A percentile compares a stretch with the other conserved stretches of the same genome.
phyloP scores from a whole-genome alignment of 73 alveolate species.

The Symbiodinium pilosum region DNA sequence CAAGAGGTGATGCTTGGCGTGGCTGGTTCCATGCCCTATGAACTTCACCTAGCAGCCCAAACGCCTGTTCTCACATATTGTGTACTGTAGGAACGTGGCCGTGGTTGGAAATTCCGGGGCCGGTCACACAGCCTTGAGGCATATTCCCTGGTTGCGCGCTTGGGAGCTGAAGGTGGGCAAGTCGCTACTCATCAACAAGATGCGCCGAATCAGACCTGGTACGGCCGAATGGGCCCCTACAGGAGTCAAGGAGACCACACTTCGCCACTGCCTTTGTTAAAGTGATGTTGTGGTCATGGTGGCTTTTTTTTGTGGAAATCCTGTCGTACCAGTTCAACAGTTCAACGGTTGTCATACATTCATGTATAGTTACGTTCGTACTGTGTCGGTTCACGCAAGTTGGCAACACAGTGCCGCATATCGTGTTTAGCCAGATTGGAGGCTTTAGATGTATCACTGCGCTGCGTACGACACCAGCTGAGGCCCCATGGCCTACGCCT shows the following conservation, averaged over 20 bases:
- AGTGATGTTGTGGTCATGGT: neutral
- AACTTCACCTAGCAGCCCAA: neutral
- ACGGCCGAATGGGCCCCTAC: constrained; percentile 79
- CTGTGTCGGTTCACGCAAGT: neutral
- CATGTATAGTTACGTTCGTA: no score
- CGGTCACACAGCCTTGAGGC: neutral
- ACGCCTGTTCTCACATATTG: neutral
- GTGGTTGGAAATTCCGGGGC: constrained; percentile 87
- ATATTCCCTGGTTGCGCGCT: no score
- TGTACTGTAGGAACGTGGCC: constrained; percentile 69
- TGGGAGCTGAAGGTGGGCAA: constrained; percentile 31
- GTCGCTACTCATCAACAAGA: constrained; percentile 81
- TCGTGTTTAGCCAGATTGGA: no score
- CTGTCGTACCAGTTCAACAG: no score
- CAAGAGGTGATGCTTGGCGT: neutral
- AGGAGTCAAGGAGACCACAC: constrained; percentile 74
- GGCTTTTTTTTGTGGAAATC: neutral
- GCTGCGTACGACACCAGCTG: no score
- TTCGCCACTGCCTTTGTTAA: constrained; percentile 15
- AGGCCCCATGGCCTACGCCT: constrained; percentile 66
- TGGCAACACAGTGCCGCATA: no score
- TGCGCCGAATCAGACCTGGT: constrained; percentile 83
- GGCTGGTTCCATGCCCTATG: no score
- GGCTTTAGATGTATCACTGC: no score
- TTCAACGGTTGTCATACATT: no score